Evolutionary conservation across 768 basidiomycete genomes (phyloP), one percentile per base, ranked within the genome.

Genomic region (Albatrellus ellisii): DNA sequence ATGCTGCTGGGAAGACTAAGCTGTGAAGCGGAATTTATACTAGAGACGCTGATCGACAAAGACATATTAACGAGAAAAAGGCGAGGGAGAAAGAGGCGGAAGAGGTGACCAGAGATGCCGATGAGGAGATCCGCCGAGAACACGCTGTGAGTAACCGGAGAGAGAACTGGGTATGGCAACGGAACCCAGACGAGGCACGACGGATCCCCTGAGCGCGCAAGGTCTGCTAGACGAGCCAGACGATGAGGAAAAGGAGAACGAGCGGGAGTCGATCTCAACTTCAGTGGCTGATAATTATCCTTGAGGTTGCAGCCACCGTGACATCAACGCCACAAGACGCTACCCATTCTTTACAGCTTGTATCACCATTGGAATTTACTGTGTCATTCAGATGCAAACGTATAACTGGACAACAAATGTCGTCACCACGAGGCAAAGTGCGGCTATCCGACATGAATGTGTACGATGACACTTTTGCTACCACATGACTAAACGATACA

Each of bases 91-190:
- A 20, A 40, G 42, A 27, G 26, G n/a, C 17, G 20, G 32, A 20
- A 42, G 46, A 36, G 47, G 25, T 22, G 49, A 28, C 41, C 43
- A 39, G 44, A 41, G 44, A 42, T 46, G 44, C 42, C 40, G 52
- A 46, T 48, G 67, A 70, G 67, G 69, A n/a, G n/a, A 72, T 72
- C 69, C 74, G 70, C 62, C 70, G 67, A 63, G 46, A 43, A 26
- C 35, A 36, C 32, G 31, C 26, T 65, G 55, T 58, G 61, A 52
- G 62, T 60, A 62, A 62, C 61, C 58, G 56, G 61, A 54, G 49
- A 53, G 53, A 56, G 52, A 62, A 49, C 58, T 58, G 52, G 62
- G 66, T 68, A 66, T 67, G 61, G 53, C 64, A 61, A 58, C 58
- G 57, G 59, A 60, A 59, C 59, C 50, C 52, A 59, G 61, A 57